phyloP scores from a whole-genome alignment of 73 alveolate genomes.

The Paraurostyla sp. region DNA sequence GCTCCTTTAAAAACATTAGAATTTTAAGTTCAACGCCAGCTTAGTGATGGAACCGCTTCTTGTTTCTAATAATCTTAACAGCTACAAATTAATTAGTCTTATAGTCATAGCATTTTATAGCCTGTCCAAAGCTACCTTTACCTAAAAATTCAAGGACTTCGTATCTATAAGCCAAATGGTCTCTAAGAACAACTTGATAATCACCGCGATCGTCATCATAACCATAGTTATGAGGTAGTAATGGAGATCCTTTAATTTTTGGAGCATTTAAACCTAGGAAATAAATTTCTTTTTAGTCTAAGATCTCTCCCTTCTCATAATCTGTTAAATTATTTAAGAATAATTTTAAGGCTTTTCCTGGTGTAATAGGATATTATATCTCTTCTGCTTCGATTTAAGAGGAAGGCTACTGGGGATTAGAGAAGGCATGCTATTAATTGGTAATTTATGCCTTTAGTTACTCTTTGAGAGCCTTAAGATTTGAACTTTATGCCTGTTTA shows the following conservation, averaged over 20 bases:
- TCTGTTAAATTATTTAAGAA: conserved; percentile 66
- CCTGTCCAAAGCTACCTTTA: conserved; percentile 79
- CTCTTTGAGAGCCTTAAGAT: conserved; percentile 42
- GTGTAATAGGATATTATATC: conserved; percentile 63
- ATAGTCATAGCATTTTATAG: conserved; percentile 78
- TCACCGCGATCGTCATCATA: conserved; percentile 79
- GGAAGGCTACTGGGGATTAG: conserved; percentile 36
- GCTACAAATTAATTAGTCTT: conserved; percentile 76
- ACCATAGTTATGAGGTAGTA: conserved; percentile 65
- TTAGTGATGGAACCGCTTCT: conserved; percentile 82
- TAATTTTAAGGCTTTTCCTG: conserved; percentile 67
- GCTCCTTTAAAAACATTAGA: conserved; percentile 70
- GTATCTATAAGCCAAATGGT: conserved; percentile 70
- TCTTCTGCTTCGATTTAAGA: conserved; percentile 50
- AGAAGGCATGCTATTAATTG: conserved; percentile 28
- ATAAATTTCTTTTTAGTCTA: conserved; percentile 70
- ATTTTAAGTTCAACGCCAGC: conserved; percentile 84
- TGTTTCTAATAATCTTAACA: conserved; percentile 83
- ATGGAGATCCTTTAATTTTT: conserved; percentile 32
- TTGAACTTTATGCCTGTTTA: neutral
- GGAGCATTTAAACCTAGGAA: conserved; percentile 66
- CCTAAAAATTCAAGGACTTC: conserved; percentile 73
- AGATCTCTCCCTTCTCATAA: conserved; percentile 79
- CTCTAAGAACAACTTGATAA: conserved; percentile 66
- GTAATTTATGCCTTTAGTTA: conserved; percentile 37